Evolutionary conservation across 768 basidiomycete species (phyloP), one percentile per base, ranked within the genome.

Genomic region (Tephrocybe sp.): DNA sequence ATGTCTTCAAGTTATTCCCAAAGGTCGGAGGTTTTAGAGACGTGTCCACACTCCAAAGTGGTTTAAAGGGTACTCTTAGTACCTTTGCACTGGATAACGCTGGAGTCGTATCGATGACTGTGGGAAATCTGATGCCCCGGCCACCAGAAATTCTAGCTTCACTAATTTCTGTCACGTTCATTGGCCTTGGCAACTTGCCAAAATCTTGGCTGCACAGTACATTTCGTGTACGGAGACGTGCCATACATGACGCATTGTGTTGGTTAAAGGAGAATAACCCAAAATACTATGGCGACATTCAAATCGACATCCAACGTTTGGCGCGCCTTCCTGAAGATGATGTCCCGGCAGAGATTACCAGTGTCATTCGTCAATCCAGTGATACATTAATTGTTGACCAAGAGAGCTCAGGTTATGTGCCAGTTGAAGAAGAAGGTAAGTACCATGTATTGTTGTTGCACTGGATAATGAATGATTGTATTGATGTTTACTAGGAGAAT

Each of bases 221-320:
- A 0, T 74, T 78, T 34, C 52, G 59, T 0, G 70, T 78, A 0
- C 55, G 68, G 0, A 34, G 71, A 1, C 3, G 54, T 0, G 33
- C 37, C 0, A 70, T 78, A 0, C 29, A 11, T 2, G 46, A 54
- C 1, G 72, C 71, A 1, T 44, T 76, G 2, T 1, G 0, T 0
- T 74, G 73, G 70, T 45, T 72, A 27, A 73, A 71, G 44, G 44
- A 19, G 1, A 54, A 73, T 48, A 75, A 75, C 47, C 44, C 55
- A 0, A n/a, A n/a, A n/a, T 70, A 67, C 25, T 70, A 68, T 49
- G 59, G 52, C 0, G 31, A 66, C 29, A 61, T 72, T 15, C 7
- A 9, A 1, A 47, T 47, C 7, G 36, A 30, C 19, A 13, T 13
- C 23, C 22, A 19, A 22, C n/a, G 37, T 9, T 15, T 47, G 3